A percentile compares a stretch with the other conserved stretches of the same genome.
phyloP scores from a whole-genome alignment of 2,329 filamentous ascomycete species.

The Xylariaceae sp. region DNA sequence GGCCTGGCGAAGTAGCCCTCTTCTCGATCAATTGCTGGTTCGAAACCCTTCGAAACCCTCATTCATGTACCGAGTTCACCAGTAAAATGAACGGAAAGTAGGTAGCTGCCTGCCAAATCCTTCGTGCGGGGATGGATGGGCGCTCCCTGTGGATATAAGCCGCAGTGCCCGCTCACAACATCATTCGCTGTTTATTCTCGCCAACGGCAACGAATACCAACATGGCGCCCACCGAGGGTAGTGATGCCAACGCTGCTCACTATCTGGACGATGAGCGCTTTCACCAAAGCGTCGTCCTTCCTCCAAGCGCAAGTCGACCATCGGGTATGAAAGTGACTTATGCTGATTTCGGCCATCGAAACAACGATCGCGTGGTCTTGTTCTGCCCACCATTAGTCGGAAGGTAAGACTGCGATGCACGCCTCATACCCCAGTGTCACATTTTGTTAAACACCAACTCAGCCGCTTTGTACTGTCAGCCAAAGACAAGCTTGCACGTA shows the following conservation, averaged over 20 bases:
- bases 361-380: conserved; percentile 18
- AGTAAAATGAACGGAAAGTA: too few species aligned
- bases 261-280: conserved; percentile 20
- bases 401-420: conserved; percentile 16
- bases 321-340: conserved; percentile 19
- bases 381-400: conserved; percentile 20
- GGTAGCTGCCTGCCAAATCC: too few species aligned
- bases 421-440: neutral
- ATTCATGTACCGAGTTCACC: too few species aligned
- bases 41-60: too few species aligned
- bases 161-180: too few species aligned
- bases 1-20: neutral
- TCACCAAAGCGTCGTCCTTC: conserved; percentile 16
- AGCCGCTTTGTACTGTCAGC: conserved; percentile 31
- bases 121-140: too few species aligned
- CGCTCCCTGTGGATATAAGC: too few species aligned
- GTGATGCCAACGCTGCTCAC: neutral
- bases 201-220: too few species aligned
- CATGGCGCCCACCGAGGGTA: too few species aligned
- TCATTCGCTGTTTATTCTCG: too few species aligned
- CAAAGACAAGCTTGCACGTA: conserved; percentile 34
- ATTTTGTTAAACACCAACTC: neutral
- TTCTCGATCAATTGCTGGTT: too few species aligned
- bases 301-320: conserved; percentile 6
- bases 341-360: conserved; percentile 19